Percentiles rank a stretch among this genome's conserved stretches.
Conservation (phyloP, 306 rosid species). For the Castanea crenata region DNA sequence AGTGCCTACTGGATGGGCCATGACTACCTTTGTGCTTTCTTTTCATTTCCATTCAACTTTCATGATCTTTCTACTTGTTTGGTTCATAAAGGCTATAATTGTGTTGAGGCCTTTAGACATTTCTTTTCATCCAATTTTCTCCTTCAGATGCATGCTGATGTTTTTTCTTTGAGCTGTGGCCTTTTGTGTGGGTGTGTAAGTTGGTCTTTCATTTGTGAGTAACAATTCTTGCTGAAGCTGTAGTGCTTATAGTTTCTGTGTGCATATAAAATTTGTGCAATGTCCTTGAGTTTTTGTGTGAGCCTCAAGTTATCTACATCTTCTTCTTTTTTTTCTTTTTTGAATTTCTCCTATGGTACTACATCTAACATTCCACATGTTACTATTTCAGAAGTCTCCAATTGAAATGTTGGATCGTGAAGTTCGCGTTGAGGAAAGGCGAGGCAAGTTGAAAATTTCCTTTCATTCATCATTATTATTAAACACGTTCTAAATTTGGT, state of each 20-base stretch:
- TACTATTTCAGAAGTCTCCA: constrained; percentile 59
- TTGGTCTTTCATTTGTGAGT: not conserved
- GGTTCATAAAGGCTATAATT: not conserved
- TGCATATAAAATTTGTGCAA: not conserved
- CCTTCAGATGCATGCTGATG: not conserved
- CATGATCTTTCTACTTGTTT: not conserved
- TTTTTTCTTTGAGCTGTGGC: not conserved
- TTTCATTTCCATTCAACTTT: not conserved
- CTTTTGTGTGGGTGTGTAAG: not conserved
- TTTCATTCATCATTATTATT: not conserved
- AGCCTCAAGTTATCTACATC: not conserved
- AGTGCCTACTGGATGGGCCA: not conserved
- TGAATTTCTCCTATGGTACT: not conserved
- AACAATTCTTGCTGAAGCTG: not conserved
- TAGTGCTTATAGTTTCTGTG: not conserved
- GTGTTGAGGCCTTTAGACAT: not conserved
- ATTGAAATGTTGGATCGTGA: constrained; percentile 36
- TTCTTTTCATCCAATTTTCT: not conserved
- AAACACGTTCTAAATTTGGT: not conserved
- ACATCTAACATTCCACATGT: not conserved
- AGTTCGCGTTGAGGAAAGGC: constrained; percentile 71
- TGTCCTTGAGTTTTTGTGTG: not conserved
- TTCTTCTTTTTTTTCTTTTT: not conserved
- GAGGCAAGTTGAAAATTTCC: constrained; percentile 45
- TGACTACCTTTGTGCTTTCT: not conserved